These are phyloP conservation scores for Penicillium sp. DNA, from an alignment of 2,329 filamentous ascomycete species.

Conservation along the genomic window DNA sequence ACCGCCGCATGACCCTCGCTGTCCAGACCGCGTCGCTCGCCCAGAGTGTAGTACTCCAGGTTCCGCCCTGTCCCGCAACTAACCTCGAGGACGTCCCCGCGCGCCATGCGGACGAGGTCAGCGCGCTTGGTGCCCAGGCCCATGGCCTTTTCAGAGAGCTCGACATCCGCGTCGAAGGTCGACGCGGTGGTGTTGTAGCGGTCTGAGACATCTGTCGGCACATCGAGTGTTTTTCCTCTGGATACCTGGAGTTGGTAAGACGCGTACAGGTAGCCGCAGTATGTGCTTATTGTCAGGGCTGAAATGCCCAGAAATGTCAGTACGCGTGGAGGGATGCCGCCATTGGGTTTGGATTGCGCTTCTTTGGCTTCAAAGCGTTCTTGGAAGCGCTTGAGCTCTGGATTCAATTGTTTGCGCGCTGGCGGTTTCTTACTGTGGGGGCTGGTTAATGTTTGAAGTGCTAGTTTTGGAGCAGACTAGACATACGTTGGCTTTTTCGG, in stretches of 20 bases:
- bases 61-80: constrained; percentile 50
- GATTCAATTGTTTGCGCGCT: constrained; percentile 23
- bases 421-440: constrained; percentile 9
- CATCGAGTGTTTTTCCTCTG: constrained; percentile 28
- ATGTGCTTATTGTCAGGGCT: constrained; percentile 40
- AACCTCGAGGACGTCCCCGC: constrained; percentile 47
- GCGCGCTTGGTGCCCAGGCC: constrained; percentile 39
- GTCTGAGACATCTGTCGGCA: constrained; percentile 43
- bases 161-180: constrained; percentile 45
- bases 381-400: constrained; percentile 23
- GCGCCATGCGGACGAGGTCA: constrained; percentile 39
- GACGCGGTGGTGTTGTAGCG: constrained; percentile 43
- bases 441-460: background rate
- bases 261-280: constrained; percentile 42
- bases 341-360: constrained; percentile 1
- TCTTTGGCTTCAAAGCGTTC: constrained; percentile 9
- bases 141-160: constrained; percentile 42
- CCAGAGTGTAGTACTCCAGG: constrained; percentile 43
- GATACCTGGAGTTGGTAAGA: constrained; percentile 38
- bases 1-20: constrained; percentile 28
- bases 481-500: constrained; percentile 20
- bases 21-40: constrained; percentile 31
- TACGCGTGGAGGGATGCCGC: constrained; percentile 25
- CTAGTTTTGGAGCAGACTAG: background rate
- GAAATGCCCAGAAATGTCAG: constrained; percentile 38